Evolutionary conservation across 2,329 filamentous ascomycete genomes (phyloP).

Genomic region (Coniosporium tulheliwenetii): DNA sequence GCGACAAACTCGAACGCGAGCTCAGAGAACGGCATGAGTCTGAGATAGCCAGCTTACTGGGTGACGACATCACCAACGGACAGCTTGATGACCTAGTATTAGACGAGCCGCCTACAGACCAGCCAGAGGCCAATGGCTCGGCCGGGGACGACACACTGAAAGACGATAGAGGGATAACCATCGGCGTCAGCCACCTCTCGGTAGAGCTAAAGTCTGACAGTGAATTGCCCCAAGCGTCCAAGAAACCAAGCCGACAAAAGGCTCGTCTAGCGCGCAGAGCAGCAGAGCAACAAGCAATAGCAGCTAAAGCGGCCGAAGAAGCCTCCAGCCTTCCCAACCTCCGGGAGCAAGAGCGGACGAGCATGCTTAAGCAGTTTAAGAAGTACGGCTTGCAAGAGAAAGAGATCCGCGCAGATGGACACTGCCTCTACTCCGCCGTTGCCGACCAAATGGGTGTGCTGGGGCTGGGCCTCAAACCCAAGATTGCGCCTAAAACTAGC

Average conservation of each 20-base stretch:
- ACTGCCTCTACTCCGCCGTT: slow-evolving; percentile 86
- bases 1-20: slow-evolving; percentile 40
- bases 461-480: slow-evolving; percentile 16
- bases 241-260: slow-evolving; percentile 83
- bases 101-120: neutral
- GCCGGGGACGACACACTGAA: neutral
- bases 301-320: slow-evolving; percentile 55
- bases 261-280: slow-evolving; percentile 79
- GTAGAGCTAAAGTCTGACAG: neutral
- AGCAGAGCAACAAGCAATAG: slow-evolving; percentile 62
- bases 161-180: neutral
- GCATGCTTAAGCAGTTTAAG: slow-evolving; percentile 54
- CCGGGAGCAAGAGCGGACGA: slow-evolving; percentile 50
- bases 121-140: neutral
- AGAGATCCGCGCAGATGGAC: slow-evolving; percentile 76
- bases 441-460: slow-evolving; percentile 59
- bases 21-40: slow-evolving; percentile 37
- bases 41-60: slow-evolving; percentile 32
- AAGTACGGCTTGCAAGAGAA: slow-evolving; percentile 53
- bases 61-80: slow-evolving; percentile 7
- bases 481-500: slow-evolving; percentile 12
- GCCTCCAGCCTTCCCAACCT: slow-evolving; percentile 60
- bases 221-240: slow-evolving; percentile 16
- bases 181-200: neutral
- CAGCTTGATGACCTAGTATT: neutral